These are phyloP conservation scores for Beta vulgaris DNA, from an alignment of 148 eudicot genomes.

Conservation along the genomic window DNA sequence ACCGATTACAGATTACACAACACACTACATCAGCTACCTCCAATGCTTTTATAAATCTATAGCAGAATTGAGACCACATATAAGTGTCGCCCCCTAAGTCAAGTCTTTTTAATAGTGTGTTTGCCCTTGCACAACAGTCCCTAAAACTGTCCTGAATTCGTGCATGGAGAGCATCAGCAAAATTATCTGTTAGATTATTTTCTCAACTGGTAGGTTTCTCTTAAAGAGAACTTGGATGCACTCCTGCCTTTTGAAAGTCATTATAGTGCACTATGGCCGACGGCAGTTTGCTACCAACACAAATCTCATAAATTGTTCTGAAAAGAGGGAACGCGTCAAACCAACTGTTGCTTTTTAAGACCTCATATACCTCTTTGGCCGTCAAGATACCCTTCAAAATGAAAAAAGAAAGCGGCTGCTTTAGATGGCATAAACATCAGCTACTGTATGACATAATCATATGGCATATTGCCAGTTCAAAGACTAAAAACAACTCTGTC, in stretches of 20 bases:
- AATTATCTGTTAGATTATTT: neutral
- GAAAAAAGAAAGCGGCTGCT: neutral
- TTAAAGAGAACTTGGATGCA: slow-evolving; percentile 26
- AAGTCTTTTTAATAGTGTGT: too few relatives aligned
- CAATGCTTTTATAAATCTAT: too few relatives aligned
- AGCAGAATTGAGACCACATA: neutral
- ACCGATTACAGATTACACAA: neutral
- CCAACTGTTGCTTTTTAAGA: slow-evolving; percentile 67
- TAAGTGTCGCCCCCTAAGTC: neutral
- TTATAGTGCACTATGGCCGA: slow-evolving; percentile 69
- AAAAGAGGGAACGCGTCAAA: slow-evolving; percentile 82
- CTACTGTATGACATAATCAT: neutral
- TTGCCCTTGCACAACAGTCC: neutral
- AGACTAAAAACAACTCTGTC: neutral
- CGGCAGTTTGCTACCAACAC: slow-evolving; percentile 65
- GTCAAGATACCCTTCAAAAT: slow-evolving; percentile 83
- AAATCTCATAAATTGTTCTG: slow-evolving; percentile 88
- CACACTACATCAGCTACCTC: neutral
- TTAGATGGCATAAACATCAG: neutral
- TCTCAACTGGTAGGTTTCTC: slow-evolving; percentile 5
- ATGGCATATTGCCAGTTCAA: neutral
- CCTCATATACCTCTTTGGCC: slow-evolving; percentile 84
- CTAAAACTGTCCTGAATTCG: slow-evolving; percentile 4
- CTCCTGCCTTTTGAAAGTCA: slow-evolving; percentile 25
- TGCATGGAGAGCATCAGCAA: neutral